Conservation (phyloP, 805 yeast genomes). For the Lachancea cidri region DNA sequence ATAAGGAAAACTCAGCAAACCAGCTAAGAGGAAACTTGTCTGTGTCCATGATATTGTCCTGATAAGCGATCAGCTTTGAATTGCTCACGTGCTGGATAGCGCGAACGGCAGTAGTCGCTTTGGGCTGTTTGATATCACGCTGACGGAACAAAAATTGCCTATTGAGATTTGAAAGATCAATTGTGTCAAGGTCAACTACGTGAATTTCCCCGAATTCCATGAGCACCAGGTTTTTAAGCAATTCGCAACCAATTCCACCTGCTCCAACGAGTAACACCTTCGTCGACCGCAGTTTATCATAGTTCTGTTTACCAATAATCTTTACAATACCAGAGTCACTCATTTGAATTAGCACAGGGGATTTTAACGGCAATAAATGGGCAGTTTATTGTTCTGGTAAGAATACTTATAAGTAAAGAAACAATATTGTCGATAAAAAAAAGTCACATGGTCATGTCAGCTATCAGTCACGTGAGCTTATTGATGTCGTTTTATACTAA, state of each 20-base stretch:
- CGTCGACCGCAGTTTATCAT: conserved; percentile 30
- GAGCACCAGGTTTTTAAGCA: conserved; percentile 71
- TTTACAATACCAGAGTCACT: conserved; percentile 18
- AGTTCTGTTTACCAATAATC: conserved; percentile 26
- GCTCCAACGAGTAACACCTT: conserved; percentile 86
- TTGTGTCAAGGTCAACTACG: conserved; percentile 91
- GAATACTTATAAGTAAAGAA: too few relatives aligned
- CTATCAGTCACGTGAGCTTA: neutral
- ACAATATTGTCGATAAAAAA: too few relatives aligned
- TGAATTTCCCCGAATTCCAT: conserved; percentile 84
- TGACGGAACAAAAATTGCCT: conserved; percentile 89
- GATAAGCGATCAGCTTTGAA: conserved; percentile 68
- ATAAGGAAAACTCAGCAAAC: conserved; percentile 70
- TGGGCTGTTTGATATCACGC: conserved; percentile 84
- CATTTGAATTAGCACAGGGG: neutral
- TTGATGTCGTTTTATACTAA: too few relatives aligned
- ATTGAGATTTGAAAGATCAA: conserved; percentile 86
- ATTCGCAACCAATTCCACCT: conserved; percentile 95
- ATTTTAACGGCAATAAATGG: neutral
- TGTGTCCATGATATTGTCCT: conserved; percentile 83
- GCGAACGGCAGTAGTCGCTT: conserved; percentile 75
- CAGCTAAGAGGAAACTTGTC: conserved; percentile 65
- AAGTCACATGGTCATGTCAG: too few relatives aligned
- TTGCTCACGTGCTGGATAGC: conserved; percentile 73
- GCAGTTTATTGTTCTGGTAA: too few relatives aligned